Base-by-base conservation (phyloP, 2,329 filamentous ascomycete species). In the Teratosphaeria pseudoeucalypti region DNA sequence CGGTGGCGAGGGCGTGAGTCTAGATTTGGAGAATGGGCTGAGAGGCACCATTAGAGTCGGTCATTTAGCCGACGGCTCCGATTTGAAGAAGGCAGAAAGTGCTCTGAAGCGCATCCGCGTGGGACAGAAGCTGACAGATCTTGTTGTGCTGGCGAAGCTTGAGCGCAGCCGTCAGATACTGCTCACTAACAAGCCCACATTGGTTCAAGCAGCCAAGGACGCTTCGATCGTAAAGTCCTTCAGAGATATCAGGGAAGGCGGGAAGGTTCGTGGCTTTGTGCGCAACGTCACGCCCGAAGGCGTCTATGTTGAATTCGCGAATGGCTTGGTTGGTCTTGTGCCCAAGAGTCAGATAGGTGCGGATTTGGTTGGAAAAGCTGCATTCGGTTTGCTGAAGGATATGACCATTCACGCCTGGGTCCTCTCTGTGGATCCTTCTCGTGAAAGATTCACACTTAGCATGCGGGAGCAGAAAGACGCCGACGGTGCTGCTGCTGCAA, bases 121-220 rank as follows among this genome's bases (percentile, higher is more conserved):
- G 55, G 92, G 92, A 2, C 90, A 96, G 75, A 88, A 84, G 29
- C 76, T 99, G 54, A 83, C 85, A 19, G 86, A 94, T 57, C 78
- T 99, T n/a, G 78, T 95, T 43, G 84, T 97, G 14, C 76, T 99
- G n/a, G 85, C 90, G 67, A 96, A 96, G 73, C 83, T 91, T 62
- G 85, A 90, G 63, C 82, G 85, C 61, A 89, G 89, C 58, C 85
- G 86, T 55, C 83, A 88, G 49, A 83, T 96, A 58, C 82, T 85
- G 11, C 77, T 99, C 3, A 89, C 88, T 2, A 88, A 89, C 73
- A 96, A 96, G 75, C 85, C 89, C 39, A 91, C 86, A 68, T 78
- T 99, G 29, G 79, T 95, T 60, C 84, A 88, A 66, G 90, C 88
- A 57, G 82, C 86, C 56, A 86, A 88, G 71, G 80, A 87, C 23